phyloP scores from a whole-genome alignment of 495 filamentous ascomycete species.

The Tuber magnatum region DNA sequence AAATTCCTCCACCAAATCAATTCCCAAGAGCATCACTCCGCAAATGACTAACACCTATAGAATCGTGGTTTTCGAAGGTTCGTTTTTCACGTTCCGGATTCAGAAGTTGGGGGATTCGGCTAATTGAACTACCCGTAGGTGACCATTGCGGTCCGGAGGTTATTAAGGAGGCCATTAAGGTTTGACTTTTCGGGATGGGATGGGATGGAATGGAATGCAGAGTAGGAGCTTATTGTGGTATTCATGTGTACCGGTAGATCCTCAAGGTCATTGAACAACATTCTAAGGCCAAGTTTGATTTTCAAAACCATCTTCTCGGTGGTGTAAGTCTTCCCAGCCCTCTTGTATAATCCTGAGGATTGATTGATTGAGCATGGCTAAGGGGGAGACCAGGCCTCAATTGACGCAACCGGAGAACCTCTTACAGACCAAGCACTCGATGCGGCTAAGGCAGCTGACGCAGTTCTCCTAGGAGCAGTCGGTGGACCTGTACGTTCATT shows the following conservation, averaged over 20 bases:
- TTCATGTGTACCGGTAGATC: slow-evolving; percentile 47
- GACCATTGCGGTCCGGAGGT: slow-evolving; percentile 97
- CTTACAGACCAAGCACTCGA: slow-evolving; percentile 77
- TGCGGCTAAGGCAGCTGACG: slow-evolving; percentile 84
- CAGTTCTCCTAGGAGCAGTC: slow-evolving; percentile 88
- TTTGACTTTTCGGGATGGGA: slow-evolving; percentile 4
- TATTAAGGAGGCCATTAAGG: slow-evolving; percentile 42
- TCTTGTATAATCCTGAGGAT: neutral
- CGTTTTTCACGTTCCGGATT: neutral
- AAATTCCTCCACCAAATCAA: neutral
- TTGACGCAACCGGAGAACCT: slow-evolving; percentile 69
- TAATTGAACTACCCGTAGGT: slow-evolving; percentile 44
- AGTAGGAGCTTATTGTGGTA: slow-evolving; percentile 4
- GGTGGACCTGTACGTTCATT: slow-evolving; percentile 67
- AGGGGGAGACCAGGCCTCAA: slow-evolving; percentile 58
- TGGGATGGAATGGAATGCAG: neutral
- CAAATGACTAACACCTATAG: slow-evolving; percentile 44
- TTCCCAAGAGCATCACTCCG: neutral
- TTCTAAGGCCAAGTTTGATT: slow-evolving; percentile 70
- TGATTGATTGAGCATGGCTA: neutral
- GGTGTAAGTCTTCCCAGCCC: slow-evolving; percentile 63
- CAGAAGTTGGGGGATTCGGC: neutral
- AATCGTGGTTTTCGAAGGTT: slow-evolving; percentile 46
- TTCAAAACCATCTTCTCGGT: slow-evolving; percentile 85
- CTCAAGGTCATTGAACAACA: slow-evolving; percentile 67